phyloP scores from a whole-genome alignment of 345 rosid species.

The Dovyalis caffra region DNA sequence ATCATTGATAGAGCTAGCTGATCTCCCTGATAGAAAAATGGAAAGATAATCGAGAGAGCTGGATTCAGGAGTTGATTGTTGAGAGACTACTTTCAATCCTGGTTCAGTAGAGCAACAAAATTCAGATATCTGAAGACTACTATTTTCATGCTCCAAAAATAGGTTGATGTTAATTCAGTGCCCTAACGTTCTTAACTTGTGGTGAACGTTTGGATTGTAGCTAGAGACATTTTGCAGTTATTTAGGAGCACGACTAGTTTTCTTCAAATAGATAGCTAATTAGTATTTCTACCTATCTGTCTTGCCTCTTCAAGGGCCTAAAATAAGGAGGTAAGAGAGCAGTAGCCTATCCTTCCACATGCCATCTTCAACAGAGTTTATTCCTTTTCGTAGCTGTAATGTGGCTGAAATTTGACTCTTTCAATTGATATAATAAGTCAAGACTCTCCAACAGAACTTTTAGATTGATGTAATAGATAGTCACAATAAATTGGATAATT shows the following conservation, averaged over 20 bases:
- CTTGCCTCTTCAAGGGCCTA: not conserved
- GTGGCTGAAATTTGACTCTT: slow-evolving; percentile 12
- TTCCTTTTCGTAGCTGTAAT: not conserved
- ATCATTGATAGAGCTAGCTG: no score
- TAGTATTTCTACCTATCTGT: not conserved
- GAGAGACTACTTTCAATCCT: not conserved
- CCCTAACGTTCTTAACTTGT: not conserved
- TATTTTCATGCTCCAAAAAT: not conserved
- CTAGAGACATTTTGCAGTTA: not conserved
- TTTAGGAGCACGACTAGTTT: not conserved
- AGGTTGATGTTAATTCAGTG: not conserved
- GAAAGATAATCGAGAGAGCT: no score
- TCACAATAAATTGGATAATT: no score
- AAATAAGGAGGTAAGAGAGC: not conserved
- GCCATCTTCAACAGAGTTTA: not conserved
- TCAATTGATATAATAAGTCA: not conserved
- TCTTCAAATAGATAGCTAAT: no score
- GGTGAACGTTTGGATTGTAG: not conserved
- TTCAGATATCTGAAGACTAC: not conserved
- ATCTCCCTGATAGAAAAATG: no score
- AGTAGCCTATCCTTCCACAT: not conserved
- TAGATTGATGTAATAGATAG: no score
- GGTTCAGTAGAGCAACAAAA: not conserved
- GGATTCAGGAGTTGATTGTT: no score
- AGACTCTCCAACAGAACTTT: not conserved